Percentiles rank a stretch among this genome's conserved stretches.
phyloP scores from a whole-genome alignment of 306 rosid genomes.

The Hippophae gyantsensis region DNA sequence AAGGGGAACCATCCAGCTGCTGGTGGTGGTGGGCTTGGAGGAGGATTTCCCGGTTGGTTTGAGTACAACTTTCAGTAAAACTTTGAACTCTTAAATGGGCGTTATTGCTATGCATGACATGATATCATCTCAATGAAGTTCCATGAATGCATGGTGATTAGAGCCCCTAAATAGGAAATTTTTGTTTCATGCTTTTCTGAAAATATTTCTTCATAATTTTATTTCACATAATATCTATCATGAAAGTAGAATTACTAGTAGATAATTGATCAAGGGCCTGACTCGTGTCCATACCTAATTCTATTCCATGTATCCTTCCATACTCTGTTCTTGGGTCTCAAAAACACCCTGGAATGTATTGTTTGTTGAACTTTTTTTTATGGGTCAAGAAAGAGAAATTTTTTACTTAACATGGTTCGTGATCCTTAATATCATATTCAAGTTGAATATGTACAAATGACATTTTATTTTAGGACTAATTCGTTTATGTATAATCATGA shows the following conservation, averaged over 20 bases:
- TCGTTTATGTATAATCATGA: too few species aligned
- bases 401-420: too few species aligned
- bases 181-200: slow-evolving; percentile 20
- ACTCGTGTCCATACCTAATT: background rate
- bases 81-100: slow-evolving; percentile 1
- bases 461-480: too few species aligned
- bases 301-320: background rate
- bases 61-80: slow-evolving; percentile 52
- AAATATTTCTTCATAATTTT: slow-evolving; percentile 18
- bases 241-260: slow-evolving; percentile 14
- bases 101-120: background rate
- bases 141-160: too few species aligned
- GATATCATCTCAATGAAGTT: too few species aligned
- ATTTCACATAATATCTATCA: slow-evolving; percentile 6
- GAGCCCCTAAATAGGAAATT: slow-evolving; percentile 20
- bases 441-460: too few species aligned
- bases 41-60: slow-evolving; percentile 50
- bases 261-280: slow-evolving; percentile 13
- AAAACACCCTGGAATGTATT: too few species aligned
- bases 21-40: slow-evolving; percentile 40
- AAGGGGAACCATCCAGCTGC: slow-evolving; percentile 44
- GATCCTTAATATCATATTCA: too few species aligned
- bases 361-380: too few species aligned
- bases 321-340: too few species aligned
- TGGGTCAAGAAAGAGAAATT: too few species aligned